Conservation (phyloP, 129 eudicot species). For the Tagetes patula region DNA sequence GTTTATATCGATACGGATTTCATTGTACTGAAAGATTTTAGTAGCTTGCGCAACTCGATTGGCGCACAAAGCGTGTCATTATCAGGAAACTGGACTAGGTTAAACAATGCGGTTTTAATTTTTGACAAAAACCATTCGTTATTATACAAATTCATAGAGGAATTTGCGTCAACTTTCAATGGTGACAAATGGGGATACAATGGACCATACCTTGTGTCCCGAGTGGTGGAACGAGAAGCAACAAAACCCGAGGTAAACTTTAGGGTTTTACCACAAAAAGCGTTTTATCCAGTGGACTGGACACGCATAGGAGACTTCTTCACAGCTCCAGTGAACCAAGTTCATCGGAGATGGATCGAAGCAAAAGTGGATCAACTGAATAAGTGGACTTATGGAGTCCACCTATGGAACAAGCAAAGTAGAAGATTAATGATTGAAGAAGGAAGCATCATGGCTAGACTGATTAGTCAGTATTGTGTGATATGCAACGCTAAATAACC, state of each 20-base stretch:
- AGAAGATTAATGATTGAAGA: not conserved
- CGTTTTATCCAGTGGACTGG: constrained; percentile 55
- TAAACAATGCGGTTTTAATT: constrained; percentile 69
- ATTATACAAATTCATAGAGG: constrained; percentile 68
- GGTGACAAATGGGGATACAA: constrained; percentile 81
- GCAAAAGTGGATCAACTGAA: constrained; percentile 3
- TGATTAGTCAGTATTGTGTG: not conserved
- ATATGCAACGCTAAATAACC: not conserved
- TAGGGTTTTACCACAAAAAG: not conserved
- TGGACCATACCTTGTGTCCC: constrained; percentile 72
- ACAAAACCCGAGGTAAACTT: not conserved
- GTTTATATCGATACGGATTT: constrained; percentile 13
- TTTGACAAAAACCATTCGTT: constrained; percentile 67
- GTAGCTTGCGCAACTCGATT: not conserved
- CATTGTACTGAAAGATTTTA: constrained; percentile 1
- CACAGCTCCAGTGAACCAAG: not conserved
- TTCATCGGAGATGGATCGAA: not conserved
- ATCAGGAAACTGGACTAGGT: constrained; percentile 55
- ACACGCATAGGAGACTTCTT: constrained; percentile 19
- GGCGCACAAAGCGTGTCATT: constrained; percentile 56
- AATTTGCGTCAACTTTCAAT: constrained; percentile 58
- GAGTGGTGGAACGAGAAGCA: constrained; percentile 47
- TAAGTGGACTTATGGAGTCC: constrained; percentile 14
- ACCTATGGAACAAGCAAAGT: constrained; percentile 9
- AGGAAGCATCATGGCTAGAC: constrained; percentile 9